Conservation (phyloP, 805 yeast genomes). For the Kazachstania africana region DNA sequence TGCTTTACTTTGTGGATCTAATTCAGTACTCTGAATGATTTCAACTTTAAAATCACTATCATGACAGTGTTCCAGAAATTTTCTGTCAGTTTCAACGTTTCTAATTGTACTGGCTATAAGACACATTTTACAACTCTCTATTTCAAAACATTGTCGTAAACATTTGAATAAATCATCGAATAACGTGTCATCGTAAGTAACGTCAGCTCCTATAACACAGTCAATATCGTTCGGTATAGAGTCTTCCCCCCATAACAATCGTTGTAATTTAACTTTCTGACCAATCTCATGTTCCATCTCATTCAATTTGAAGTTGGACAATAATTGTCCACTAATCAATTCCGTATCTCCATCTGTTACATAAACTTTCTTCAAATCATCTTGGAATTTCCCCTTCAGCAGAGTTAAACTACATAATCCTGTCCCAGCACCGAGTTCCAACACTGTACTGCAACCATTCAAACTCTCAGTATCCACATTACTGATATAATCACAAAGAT, state of each 20-base stretch:
- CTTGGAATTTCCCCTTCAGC: conserved; percentile 4
- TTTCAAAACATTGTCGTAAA: conserved; percentile 22
- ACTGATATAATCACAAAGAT: conserved; percentile 37
- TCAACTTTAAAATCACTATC: conserved; percentile 10
- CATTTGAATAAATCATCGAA: conserved; percentile 45
- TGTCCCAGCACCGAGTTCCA: conserved; percentile 86
- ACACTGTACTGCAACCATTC: conserved; percentile 21
- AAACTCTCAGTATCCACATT: neutral
- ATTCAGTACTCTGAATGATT: conserved; percentile 15
- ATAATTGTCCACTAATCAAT: conserved; percentile 13
- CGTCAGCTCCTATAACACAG: conserved; percentile 60
- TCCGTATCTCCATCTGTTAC: conserved; percentile 25
- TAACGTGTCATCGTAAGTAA: conserved; percentile 63
- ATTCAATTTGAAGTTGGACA: conserved; percentile 37
- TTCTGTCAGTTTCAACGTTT: conserved; percentile 38
- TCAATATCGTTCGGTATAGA: conserved; percentile 32
- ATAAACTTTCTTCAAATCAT: conserved; percentile 3
- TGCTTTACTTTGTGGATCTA: conserved; percentile 1
- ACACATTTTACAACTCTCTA: conserved; percentile 9
- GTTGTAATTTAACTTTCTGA: conserved; percentile 21
- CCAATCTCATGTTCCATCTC: conserved; percentile 9
- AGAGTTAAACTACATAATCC: conserved; percentile 43
- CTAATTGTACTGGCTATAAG: conserved; percentile 67
- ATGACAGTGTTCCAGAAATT: conserved; percentile 31
- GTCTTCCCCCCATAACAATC: conserved; percentile 51